Percentiles rank a stretch among this genome's conserved stretches.
Conservation (phyloP, 148 eudicot species). For the Cornus suecica region DNA sequence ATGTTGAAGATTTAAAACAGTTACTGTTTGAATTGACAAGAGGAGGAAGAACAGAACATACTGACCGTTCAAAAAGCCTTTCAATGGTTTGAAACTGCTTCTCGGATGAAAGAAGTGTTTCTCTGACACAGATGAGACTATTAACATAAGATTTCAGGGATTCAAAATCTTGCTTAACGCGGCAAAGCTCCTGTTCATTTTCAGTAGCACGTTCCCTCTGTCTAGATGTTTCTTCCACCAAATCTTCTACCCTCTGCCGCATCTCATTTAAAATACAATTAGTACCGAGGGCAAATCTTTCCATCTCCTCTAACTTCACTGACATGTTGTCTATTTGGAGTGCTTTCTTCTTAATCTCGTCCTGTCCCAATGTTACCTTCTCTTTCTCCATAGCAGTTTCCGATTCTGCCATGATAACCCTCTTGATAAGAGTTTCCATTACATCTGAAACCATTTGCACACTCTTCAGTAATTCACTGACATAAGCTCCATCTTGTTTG, state of each 20-base stretch:
- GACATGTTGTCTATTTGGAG: slow-evolving; percentile 81
- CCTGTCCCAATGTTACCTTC: slow-evolving; percentile 65
- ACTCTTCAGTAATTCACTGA: slow-evolving; percentile 59
- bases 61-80: slow-evolving; percentile 91
- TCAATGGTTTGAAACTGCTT: slow-evolving; percentile 93
- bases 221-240: slow-evolving; percentile 88
- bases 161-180: slow-evolving; percentile 88
- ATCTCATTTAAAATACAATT: slow-evolving; percentile 74
- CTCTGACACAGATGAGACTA: slow-evolving; percentile 84
- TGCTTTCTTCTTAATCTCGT: slow-evolving; percentile 74
- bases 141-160: slow-evolving; percentile 87
- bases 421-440: slow-evolving; percentile 80
- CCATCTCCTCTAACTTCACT: slow-evolving; percentile 83
- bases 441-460: slow-evolving; percentile 76
- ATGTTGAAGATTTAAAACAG: neutral
- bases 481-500: slow-evolving; percentile 60
- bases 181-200: slow-evolving; percentile 82
- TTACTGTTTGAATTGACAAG: neutral
- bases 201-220: slow-evolving; percentile 87
- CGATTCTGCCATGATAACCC: slow-evolving; percentile 85
- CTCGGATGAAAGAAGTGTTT: slow-evolving; percentile 90
- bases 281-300: slow-evolving; percentile 70
- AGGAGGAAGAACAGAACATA: slow-evolving; percentile 7
- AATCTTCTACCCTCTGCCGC: slow-evolving; percentile 84
- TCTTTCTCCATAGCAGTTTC: slow-evolving; percentile 83